phyloP scores from a whole-genome alignment of 108 stramenopile species.

The Pinguiococcus pyrenoidosus region DNA sequence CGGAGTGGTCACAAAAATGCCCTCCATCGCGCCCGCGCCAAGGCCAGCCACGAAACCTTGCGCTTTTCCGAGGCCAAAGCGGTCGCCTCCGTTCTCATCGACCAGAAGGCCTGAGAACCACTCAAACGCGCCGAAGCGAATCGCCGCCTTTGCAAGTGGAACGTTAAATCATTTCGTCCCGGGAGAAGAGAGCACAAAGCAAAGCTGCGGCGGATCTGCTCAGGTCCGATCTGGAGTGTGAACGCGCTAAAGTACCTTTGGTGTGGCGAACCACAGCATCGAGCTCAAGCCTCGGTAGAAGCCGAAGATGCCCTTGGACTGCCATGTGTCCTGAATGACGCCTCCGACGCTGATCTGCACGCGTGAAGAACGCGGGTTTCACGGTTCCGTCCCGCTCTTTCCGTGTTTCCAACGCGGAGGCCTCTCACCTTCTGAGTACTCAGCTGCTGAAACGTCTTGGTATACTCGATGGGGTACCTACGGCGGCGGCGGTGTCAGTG shows the following conservation, averaged over 20 bases:
- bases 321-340: conserved; percentile 7
- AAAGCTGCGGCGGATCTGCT: too few relatives aligned
- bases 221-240: too few relatives aligned
- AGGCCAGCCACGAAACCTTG: conserved; percentile 24
- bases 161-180: too few relatives aligned
- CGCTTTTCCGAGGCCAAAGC: conserved; percentile 13
- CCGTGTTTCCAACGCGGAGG: too few relatives aligned
- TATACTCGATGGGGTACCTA: conserved; percentile 26
- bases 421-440: conserved; percentile 5
- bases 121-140: conserved; percentile 23
- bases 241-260: too few relatives aligned
- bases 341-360: background rate
- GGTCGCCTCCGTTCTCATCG: conserved; percentile 11
- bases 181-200: too few relatives aligned
- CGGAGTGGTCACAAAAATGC: conserved; percentile 19
- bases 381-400: too few relatives aligned
- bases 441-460: conserved; percentile 23
- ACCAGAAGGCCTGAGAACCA: conserved; percentile 7
- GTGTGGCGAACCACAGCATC: conserved; percentile 22
- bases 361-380: background rate
- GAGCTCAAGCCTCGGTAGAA: conserved; percentile 22
- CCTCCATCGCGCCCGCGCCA: conserved; percentile 19
- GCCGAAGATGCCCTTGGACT: background rate
- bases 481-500: too few relatives aligned
- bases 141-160: too few relatives aligned